Evolutionary conservation across 2,329 filamentous ascomycete genomes (phyloP).

Genomic region (Ascochyta pisi): DNA sequence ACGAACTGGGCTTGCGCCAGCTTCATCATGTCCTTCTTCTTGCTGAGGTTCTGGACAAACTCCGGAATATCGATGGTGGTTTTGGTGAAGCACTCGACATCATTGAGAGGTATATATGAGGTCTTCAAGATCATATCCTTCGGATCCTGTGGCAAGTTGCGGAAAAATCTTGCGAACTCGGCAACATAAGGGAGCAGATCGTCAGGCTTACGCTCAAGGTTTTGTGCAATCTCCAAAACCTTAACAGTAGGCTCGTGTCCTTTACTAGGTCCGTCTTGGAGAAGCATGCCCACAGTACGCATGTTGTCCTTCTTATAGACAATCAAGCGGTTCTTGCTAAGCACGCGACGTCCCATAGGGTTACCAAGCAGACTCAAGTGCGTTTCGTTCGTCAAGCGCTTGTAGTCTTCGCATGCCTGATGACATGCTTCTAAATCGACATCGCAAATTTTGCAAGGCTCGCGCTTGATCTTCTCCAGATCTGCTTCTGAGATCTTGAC

Average conservation of each 20-base stretch:
- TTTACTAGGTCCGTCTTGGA: slow-evolving; percentile 75
- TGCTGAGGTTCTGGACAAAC: slow-evolving; percentile 52
- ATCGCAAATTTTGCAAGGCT: slow-evolving; percentile 83
- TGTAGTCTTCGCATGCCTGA: slow-evolving; percentile 79
- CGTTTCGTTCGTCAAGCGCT: slow-evolving; percentile 79
- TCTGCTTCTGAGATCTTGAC: slow-evolving; percentile 92
- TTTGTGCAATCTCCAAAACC: slow-evolving; percentile 77
- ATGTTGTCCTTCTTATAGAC: slow-evolving; percentile 85
- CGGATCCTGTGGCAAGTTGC: slow-evolving; percentile 69
- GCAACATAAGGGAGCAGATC: slow-evolving; percentile 86
- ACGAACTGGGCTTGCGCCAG: slow-evolving; percentile 73
- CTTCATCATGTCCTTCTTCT: slow-evolving; percentile 60
- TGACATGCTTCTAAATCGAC: slow-evolving; percentile 81
- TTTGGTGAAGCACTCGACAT: slow-evolving; percentile 84
- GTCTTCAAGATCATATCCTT: slow-evolving; percentile 73
- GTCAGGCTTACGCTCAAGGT: slow-evolving; percentile 75
- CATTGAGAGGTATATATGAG: slow-evolving; percentile 72
- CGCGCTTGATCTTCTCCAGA: slow-evolving; percentile 86
- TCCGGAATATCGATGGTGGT: slow-evolving; percentile 64
- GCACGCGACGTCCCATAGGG: slow-evolving; percentile 82
- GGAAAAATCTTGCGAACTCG: slow-evolving; percentile 71
- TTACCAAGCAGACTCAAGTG: slow-evolving; percentile 79
- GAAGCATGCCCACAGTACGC: slow-evolving; percentile 79
- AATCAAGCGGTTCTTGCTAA: slow-evolving; percentile 75
- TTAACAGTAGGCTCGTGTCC: slow-evolving; percentile 74